These are phyloP conservation scores for Taphrina populina DNA, from an alignment of 1,139 yeast species.

Conservation along the genomic window DNA sequence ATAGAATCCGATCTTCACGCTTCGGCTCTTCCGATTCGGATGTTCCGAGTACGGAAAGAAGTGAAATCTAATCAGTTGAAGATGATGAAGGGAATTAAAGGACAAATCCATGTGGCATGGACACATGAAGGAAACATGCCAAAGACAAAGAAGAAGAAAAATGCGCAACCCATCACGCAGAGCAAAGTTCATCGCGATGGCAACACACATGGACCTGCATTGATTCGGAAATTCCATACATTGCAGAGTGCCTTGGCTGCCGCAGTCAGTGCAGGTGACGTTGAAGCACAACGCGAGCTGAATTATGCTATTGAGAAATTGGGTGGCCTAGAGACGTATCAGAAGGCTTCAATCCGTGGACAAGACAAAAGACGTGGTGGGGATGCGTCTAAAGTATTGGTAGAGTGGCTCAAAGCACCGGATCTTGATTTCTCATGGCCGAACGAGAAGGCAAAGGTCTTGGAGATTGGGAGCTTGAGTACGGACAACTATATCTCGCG, in stretches of 20 bases:
- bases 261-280: constrained; percentile 5
- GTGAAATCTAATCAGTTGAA: too few species aligned
- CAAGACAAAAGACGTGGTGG: constrained; percentile 79
- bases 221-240: constrained; percentile 46
- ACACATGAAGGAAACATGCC: constrained; percentile 1
- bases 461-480: constrained; percentile 35
- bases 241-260: constrained; percentile 43
- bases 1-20: too few species aligned
- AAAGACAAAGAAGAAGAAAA: constrained; percentile 15
- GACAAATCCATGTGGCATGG: neutral
- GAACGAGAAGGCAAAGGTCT: constrained; percentile 7
- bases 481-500: constrained; percentile 32
- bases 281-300: constrained; percentile 51
- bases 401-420: constrained; percentile 58
- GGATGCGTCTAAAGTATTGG: constrained; percentile 74
- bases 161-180: neutral
- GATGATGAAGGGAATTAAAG: neutral
- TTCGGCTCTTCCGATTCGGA: too few species aligned
- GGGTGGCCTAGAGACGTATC: constrained; percentile 67
- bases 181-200: neutral
- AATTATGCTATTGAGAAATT: constrained; percentile 59
- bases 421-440: constrained; percentile 4
- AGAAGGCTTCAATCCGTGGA: constrained; percentile 79
- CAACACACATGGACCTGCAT: constrained; percentile 23
- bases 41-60: too few species aligned